A percentile compares a stretch with the other conserved stretches of the same genome.
phyloP scores from a whole-genome alignment of 1,284 basidiomycete species.

The Gomphus bonarii region DNA sequence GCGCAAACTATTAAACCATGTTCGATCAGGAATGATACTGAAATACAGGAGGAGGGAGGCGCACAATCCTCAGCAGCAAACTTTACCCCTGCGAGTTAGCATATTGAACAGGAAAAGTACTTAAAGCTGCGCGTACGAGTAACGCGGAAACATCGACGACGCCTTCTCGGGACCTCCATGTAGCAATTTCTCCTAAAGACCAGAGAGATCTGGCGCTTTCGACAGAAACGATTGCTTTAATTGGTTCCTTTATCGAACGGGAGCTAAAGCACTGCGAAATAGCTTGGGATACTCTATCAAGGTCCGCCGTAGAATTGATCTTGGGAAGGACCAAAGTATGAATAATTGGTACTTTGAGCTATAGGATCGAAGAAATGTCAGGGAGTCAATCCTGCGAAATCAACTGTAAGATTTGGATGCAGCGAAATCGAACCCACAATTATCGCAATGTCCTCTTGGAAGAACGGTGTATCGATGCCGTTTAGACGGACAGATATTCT shows the following conservation, averaged over 20 bases:
- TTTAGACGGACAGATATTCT: slow-evolving; percentile 72
- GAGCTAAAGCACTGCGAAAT: slow-evolving; percentile 23
- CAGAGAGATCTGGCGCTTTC: slow-evolving; percentile 65
- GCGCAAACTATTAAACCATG: slow-evolving; percentile 55
- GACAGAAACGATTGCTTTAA: slow-evolving; percentile 66
- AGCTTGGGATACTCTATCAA: slow-evolving; percentile 48
- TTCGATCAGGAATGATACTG: background rate
- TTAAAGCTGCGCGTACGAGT: background rate
- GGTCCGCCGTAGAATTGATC: slow-evolving; percentile 56
- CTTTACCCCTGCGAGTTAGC: slow-evolving; percentile 27
- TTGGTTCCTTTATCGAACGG: slow-evolving; percentile 22
- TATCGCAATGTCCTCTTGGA: slow-evolving; percentile 54
- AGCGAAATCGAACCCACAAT: slow-evolving; percentile 25
- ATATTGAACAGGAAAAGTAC: background rate
- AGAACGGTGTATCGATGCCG: slow-evolving; percentile 61
- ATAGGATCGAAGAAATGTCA: background rate
- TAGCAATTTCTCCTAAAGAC: slow-evolving; percentile 51
- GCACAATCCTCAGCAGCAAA: slow-evolving; percentile 88
- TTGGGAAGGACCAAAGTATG: slow-evolving; percentile 67
- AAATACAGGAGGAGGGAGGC: slow-evolving; percentile 13
- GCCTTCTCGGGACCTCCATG: slow-evolving; percentile 43
- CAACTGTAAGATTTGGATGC: background rate
- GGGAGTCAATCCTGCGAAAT: background rate
- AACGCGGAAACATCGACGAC: slow-evolving; percentile 14
- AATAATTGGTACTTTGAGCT: background rate